Conservation (phyloP, 129 eudicot species). For the Arctium lappa region DNA sequence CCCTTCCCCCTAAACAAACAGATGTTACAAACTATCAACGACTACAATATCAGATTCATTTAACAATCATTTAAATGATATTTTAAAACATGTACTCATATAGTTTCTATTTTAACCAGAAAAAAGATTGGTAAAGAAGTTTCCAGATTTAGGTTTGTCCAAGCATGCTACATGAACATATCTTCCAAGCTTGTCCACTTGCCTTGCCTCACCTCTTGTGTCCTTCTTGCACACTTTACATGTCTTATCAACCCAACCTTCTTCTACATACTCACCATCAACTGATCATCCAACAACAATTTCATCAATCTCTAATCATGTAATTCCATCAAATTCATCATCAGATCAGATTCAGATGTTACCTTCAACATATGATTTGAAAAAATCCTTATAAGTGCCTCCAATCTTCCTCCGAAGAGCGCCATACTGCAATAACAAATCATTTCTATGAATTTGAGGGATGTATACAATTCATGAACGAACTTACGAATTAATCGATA, state of each 20-base stretch:
- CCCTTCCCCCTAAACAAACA: not conserved
- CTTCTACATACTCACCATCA: conserved; percentile 93
- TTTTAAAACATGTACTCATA: not conserved
- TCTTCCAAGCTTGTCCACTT: conserved; percentile 78
- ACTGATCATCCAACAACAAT: conserved; percentile 32
- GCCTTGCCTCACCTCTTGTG: conserved; percentile 80
- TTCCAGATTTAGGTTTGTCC: conserved; percentile 65
- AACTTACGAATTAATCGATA: not conserved
- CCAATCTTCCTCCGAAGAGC: conserved; percentile 99
- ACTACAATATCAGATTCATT: not conserved
- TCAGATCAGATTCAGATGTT: conserved; percentile 10
- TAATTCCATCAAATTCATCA: not conserved
- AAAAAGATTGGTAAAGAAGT: conserved; percentile 86
- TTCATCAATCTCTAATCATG: not conserved
- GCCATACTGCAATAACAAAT: conserved; percentile 60
- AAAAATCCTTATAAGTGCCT: conserved; percentile 96
- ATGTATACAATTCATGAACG: not conserved
- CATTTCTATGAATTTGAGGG: not conserved
- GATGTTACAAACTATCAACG: not conserved
- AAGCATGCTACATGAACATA: conserved; percentile 83
- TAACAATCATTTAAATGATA: not conserved
- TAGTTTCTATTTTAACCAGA: conserved; percentile 29
- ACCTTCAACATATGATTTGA: conserved; percentile 98
- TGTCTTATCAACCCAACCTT: conserved; percentile 99
- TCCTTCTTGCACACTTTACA: conserved; percentile 96